A percentile compares a stretch with the other conserved stretches of the same genome.
Evolutionary conservation across 1,139 yeast genomes (phyloP).

Genomic region (Lodderomyces elongisporus): DNA sequence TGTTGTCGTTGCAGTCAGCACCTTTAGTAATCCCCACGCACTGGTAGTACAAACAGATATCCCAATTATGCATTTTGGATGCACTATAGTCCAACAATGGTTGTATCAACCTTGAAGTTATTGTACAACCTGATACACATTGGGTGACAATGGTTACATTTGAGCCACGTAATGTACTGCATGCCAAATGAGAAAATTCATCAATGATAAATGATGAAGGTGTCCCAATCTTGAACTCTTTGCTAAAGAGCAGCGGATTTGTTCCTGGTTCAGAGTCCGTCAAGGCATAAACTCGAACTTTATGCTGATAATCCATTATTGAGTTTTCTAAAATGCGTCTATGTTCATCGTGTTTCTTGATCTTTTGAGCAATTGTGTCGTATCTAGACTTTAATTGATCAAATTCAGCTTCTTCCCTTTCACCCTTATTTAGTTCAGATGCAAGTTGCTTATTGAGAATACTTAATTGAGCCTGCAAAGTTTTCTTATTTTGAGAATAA

Average conservation of each 20-base stretch:
- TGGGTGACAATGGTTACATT: slow-evolving; percentile 18
- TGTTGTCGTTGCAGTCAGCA: too few species aligned
- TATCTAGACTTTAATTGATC: slow-evolving; percentile 8
- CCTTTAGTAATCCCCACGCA: too few species aligned
- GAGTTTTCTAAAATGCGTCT: slow-evolving; percentile 47
- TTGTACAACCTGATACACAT: slow-evolving; percentile 5
- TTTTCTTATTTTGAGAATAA: slow-evolving; percentile 4
- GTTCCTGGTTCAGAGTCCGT: slow-evolving; percentile 2
- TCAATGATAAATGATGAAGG: slow-evolving; percentile 13
- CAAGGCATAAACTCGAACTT: slow-evolving; percentile 29
- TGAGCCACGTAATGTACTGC: slow-evolving; percentile 14
- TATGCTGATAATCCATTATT: slow-evolving; percentile 44
- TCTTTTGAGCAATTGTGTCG: slow-evolving; percentile 14
- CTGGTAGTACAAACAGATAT: slow-evolving; percentile 6
- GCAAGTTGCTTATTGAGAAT: background rate
- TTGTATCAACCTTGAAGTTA: slow-evolving; percentile 3
- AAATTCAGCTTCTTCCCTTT: slow-evolving; percentile 1
- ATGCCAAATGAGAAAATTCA: slow-evolving; percentile 20
- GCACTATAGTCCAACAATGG: background rate
- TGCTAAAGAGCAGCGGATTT: slow-evolving; percentile 15
- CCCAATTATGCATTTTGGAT: slow-evolving; percentile 3
- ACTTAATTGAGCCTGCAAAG: slow-evolving; percentile 2
- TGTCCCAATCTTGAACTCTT: slow-evolving; percentile 14
- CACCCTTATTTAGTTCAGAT: background rate
- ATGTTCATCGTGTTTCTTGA: slow-evolving; percentile 21